These are phyloP conservation scores for Gossypium laxum DNA, from an alignment of 441 rosid genomes.

Conservation along the genomic window DNA sequence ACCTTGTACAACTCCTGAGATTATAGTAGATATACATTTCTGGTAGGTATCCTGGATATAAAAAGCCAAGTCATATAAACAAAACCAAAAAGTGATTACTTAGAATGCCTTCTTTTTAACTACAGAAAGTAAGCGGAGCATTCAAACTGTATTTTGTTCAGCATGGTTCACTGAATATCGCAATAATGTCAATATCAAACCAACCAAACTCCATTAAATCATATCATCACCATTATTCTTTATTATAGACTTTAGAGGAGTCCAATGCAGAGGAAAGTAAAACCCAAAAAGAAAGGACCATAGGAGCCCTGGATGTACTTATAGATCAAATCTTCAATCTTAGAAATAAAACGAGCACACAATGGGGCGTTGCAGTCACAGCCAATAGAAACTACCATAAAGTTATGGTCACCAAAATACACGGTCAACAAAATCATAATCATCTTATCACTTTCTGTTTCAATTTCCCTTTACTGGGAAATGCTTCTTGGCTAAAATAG, in stretches of 20 bases:
- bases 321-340: neutral
- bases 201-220: neutral
- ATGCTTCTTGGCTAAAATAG: neutral
- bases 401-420: neutral
- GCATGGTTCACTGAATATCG: neutral
- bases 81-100: neutral
- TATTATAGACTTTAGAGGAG: neutral
- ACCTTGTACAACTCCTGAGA: constrained; percentile 74
- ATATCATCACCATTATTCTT: neutral
- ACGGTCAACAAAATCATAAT: neutral
- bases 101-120: neutral
- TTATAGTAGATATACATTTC: constrained; percentile 47
- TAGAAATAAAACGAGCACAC: neutral
- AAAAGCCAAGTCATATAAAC: constrained; percentile 5
- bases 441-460: neutral
- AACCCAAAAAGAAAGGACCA: neutral
- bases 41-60: constrained; percentile 51
- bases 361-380: neutral
- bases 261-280: neutral
- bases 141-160: neutral
- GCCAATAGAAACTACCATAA: neutral
- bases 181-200: neutral
- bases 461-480: neutral
- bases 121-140: neutral
- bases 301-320: neutral